Conservation (phyloP, 2,329 filamentous ascomycete species). For the Nemania bipapillata region DNA sequence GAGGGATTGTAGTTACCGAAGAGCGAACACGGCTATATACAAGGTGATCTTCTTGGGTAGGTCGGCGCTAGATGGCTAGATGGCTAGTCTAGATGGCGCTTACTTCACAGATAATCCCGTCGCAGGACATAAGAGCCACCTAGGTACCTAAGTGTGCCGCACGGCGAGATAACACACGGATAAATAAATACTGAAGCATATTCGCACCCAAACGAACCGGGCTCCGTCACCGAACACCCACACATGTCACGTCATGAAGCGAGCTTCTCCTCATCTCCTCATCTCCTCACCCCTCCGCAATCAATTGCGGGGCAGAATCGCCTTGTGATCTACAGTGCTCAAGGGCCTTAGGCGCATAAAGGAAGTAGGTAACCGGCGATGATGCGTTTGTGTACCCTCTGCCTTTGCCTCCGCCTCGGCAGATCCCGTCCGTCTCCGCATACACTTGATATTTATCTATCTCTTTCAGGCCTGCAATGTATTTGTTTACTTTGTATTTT, state of each 20-base stretch:
- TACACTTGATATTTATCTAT: neutral
- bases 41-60: neutral
- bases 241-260: neutral
- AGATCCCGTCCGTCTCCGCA: neutral
- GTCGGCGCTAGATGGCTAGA: neutral
- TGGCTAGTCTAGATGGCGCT: no score
- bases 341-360: neutral
- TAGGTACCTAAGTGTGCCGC: conserved; percentile 11
- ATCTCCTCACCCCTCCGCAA: conserved; percentile 30
- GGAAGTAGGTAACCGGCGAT: conserved; percentile 6
- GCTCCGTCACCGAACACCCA: neutral
- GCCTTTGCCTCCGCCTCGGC: no score
- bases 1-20: neutral
- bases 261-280: no score
- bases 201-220: neutral
- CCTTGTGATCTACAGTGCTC: neutral
- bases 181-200: conserved; percentile 15
- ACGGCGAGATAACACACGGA: conserved; percentile 19
- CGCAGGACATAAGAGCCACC: neutral
- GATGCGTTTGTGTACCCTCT: neutral
- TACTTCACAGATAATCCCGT: conserved; percentile 9
- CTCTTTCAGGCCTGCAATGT: no score
- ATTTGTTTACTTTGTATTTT: no score
- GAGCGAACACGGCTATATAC: neutral
- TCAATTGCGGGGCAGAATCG: conserved; percentile 21